Base-by-base conservation (phyloP, 108 stramenopile genomes). In the Cyclotella choctawhatcheeana region DNA sequence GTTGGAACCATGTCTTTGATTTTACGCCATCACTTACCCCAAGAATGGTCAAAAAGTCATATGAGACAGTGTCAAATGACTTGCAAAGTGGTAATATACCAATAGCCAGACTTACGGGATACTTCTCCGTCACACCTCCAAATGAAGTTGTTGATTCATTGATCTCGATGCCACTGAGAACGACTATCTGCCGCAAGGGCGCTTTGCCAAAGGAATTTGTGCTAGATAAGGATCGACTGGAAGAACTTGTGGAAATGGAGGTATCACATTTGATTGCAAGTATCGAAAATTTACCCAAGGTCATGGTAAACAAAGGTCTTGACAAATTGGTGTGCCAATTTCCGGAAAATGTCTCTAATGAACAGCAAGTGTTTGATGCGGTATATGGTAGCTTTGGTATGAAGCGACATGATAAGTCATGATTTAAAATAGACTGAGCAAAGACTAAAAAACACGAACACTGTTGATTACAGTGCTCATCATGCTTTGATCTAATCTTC, bases 1-100 rank as follows among this genome's bases (percentile, higher is more conserved):
- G 58, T 13, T 71, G 37, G 43, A 29, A 44, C 5, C 69, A 71
- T 62, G 54, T 69, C 5, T 69, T 69, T 60, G 68, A 69, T 32
- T 69, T 69, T 47, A 48, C 34, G 0, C 68, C 68, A 26, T 34
- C 54, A 44, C 44, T 69, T 18, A 69, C 68, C 12, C 55, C 68
- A 44, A 21, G 68, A 10, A 69, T 69, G 68, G 32, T 69, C 14
- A 43, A 26, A 10, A 69, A 69, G 33, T 53, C 50, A 10, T 69
- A 58, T 47, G 68, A 69, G 21, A 69, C 68, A 26, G 68, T 69
- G 8, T 22, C 26, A 25, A 32, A 58, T 8, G 18, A 33, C 26
- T 30, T 69, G 16, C 25, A 58, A 20, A 44, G 34, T 21, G 68
- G 55, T 0, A 18, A 7, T 14, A 60, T 69, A 8, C 68, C 54